Conservation (phyloP, 768 basidiomycete species). For the Lactarius hengduanensis region DNA sequence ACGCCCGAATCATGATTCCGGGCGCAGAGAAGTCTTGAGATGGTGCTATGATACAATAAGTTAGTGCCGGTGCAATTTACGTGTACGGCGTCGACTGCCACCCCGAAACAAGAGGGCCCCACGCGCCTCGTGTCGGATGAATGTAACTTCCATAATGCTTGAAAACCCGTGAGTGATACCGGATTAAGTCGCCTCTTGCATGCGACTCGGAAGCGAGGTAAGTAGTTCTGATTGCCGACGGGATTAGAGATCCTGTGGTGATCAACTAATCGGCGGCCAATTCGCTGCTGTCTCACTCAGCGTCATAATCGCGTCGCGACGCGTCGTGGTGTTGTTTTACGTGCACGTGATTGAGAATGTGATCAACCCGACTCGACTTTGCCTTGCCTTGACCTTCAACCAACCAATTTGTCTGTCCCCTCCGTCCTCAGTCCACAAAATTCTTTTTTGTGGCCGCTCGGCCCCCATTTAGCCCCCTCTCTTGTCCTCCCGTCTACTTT, state of each 20-base stretch:
- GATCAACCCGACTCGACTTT: neutral
- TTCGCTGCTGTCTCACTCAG: neutral
- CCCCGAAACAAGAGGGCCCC: neutral
- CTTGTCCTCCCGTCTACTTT: neutral
- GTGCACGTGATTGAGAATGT: constrained; percentile 11
- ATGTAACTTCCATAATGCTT: no score
- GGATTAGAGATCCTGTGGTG: neutral
- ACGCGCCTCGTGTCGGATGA: no score
- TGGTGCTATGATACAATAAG: no score
- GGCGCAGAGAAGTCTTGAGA: neutral
- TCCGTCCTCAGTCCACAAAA: neutral
- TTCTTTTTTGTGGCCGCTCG: neutral
- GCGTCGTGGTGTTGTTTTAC: constrained; percentile 13
- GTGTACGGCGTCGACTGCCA: neutral
- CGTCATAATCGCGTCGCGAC: constrained; percentile 17
- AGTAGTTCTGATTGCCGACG: neutral
- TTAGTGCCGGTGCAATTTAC: neutral
- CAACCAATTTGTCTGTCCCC: neutral
- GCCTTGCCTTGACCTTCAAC: constrained; percentile 3
- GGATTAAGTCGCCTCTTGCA: neutral
- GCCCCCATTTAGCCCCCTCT: neutral
- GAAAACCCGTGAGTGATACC: neutral
- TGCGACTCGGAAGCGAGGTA: neutral
- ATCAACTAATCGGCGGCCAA: neutral
- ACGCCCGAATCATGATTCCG: neutral